phyloP scores from a whole-genome alignment of 306 rosid species.

The Citrullus mucosospermus region DNA sequence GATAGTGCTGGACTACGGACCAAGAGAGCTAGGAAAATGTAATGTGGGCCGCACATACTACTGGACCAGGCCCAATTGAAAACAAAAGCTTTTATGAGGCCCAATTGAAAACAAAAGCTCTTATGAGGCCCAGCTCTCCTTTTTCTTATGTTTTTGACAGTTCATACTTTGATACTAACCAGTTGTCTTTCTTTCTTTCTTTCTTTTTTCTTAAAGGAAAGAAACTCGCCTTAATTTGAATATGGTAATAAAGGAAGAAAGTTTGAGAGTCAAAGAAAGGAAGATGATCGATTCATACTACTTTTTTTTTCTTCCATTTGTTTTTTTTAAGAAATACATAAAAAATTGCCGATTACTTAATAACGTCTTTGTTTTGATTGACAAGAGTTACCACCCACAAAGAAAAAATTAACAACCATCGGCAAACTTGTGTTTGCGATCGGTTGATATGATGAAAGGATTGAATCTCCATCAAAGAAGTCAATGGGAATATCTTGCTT shows the following conservation, averaged over 20 bases:
- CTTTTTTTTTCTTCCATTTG: no score
- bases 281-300: not conserved
- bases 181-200: not conserved
- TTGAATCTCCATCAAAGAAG: no score
- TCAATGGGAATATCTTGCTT: no score
- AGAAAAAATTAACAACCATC: no score
- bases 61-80: not conserved
- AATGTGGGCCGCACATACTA: not conserved
- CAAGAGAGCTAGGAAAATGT: not conserved
- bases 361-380: no score
- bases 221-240: not conserved
- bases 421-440: no score
- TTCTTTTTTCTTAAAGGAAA: not conserved
- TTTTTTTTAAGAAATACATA: no score
- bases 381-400: no score
- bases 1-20: not conserved
- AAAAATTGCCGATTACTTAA: no score
- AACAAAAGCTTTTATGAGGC: not conserved
- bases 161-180: not conserved
- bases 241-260: not conserved
- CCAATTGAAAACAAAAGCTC: not conserved
- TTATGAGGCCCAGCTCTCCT: not conserved
- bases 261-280: not conserved
- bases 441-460: no score
- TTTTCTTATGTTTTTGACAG: not conserved